phyloP scores from a whole-genome alignment of 306 rosid genomes.

The Citrullus mucosospermus region DNA sequence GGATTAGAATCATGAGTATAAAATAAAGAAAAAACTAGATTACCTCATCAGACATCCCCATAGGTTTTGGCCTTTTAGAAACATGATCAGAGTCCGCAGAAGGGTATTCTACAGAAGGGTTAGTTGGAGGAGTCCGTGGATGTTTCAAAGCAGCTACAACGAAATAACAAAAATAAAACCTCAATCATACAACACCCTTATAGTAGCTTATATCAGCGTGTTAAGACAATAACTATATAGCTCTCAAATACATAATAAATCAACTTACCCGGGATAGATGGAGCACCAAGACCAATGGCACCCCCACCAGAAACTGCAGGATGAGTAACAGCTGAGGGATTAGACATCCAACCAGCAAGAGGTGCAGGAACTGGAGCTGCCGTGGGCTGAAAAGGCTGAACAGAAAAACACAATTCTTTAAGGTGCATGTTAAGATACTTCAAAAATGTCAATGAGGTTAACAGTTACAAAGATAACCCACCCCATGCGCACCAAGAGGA shows the following conservation, averaged over 20 bases:
- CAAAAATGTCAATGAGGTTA: not conserved
- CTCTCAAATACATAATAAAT: slow-evolving; percentile 9
- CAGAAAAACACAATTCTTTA: slow-evolving; percentile 12
- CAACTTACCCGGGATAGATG: slow-evolving; percentile 76
- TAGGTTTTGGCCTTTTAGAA: slow-evolving; percentile 76
- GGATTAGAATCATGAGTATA: not conserved
- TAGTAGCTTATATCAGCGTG: slow-evolving; percentile 1
- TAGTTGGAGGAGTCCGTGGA: slow-evolving; percentile 93
- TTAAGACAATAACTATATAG: slow-evolving; percentile 4
- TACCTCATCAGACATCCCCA: slow-evolving; percentile 89
- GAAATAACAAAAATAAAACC: slow-evolving; percentile 10
- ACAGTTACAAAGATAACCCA: slow-evolving; percentile 23
- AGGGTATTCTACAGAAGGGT: slow-evolving; percentile 81
- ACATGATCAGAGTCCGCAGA: slow-evolving; percentile 89
- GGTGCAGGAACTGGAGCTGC: slow-evolving; percentile 76
- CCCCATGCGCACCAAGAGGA: slow-evolving; percentile 96
- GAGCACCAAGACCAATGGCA: slow-evolving; percentile 90
- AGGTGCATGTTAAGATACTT: not conserved
- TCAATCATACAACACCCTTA: slow-evolving; percentile 4
- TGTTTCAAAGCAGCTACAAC: slow-evolving; percentile 82
- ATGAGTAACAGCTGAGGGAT: slow-evolving; percentile 80
- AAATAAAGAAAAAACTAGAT: not conserved
- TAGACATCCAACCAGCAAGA: slow-evolving; percentile 99
- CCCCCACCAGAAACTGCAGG: slow-evolving; percentile 85
- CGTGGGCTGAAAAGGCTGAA: slow-evolving; percentile 87